Percentiles rank a stretch among this genome's conserved stretches.
phyloP scores from a whole-genome alignment of 1,284 basidiomycete genomes.

The Leccinum brunneo-olivaceum region DNA sequence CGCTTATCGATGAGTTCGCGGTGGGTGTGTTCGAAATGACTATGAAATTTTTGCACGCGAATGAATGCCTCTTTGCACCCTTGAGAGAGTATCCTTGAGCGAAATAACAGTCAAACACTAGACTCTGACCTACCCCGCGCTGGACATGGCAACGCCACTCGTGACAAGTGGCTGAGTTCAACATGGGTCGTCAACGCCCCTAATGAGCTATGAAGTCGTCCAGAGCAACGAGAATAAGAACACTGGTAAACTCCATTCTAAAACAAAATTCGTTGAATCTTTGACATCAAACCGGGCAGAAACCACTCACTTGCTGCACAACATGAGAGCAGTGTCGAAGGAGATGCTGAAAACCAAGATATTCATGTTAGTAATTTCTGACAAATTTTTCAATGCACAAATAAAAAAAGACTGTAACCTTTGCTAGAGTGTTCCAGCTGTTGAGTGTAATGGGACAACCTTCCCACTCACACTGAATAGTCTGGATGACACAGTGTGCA shows the following conservation, averaged over 20 bases:
- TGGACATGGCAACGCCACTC: constrained; percentile 22
- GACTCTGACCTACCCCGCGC: constrained; percentile 16
- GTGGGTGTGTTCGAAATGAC: constrained; percentile 22
- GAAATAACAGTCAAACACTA: neutral
- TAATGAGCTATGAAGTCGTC: constrained; percentile 20
- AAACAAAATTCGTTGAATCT: neutral
- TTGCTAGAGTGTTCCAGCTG: constrained; percentile 25
- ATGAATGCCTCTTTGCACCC: constrained; percentile 24
- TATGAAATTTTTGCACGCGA: constrained; percentile 22
- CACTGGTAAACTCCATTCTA: constrained; percentile 27
- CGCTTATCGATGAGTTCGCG: constrained; percentile 14
- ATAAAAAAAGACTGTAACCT: constrained; percentile 20
- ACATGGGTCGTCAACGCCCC: constrained; percentile 20
- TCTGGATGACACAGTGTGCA: constrained; percentile 21
- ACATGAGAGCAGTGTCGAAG: constrained; percentile 21
- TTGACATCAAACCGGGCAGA: neutral
- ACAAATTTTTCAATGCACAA: neutral
- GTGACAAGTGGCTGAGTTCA: constrained; percentile 28
- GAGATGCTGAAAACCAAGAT: constrained; percentile 19
- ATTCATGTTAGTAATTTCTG: constrained; percentile 6
- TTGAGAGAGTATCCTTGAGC: constrained; percentile 9
- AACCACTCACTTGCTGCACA: constrained; percentile 13
- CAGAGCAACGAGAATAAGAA: constrained; percentile 24
- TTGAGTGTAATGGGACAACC: constrained; percentile 19
- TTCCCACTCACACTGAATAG: constrained; percentile 26